Conservation (phyloP, 176 grass and related monocot species). For the Bothriochloa decipiens region DNA sequence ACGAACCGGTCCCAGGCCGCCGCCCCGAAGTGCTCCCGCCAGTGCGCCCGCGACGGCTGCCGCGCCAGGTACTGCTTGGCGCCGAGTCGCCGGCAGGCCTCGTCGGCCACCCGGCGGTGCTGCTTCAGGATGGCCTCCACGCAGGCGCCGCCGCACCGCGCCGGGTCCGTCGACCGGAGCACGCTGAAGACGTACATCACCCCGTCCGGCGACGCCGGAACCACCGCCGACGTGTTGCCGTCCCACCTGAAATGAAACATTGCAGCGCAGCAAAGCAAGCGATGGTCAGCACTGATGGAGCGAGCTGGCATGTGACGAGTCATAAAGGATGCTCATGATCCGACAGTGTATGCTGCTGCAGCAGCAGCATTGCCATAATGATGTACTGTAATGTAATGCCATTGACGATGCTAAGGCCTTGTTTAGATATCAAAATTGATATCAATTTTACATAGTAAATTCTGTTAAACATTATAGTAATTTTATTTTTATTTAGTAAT, state of each 20-base stretch:
- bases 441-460: no score
- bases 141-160: constrained; percentile 52
- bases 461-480: no score
- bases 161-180: constrained; percentile 70
- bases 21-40: constrained; percentile 68
- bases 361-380: neutral
- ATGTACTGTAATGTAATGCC: no score
- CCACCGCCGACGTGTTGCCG: constrained; percentile 65
- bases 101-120: constrained; percentile 58
- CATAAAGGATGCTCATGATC: neutral
- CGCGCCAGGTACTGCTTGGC: constrained; percentile 78
- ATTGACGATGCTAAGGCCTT: neutral
- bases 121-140: constrained; percentile 56
- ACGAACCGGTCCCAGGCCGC: constrained; percentile 54
- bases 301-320: neutral
- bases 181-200: constrained; percentile 70
- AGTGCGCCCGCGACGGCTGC: constrained; percentile 57
- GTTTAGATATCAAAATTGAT: no score
- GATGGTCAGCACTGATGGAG: neutral
- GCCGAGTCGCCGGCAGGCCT: constrained; percentile 57
- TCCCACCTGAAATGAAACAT: constrained; percentile 65
- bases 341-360: neutral
- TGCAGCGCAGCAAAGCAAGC: neutral
- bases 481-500: no score
- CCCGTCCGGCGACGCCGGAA: constrained; percentile 50